Evolutionary conservation across 2,329 filamentous ascomycete genomes (phyloP), one percentile per base, ranked within the genome.

Genomic region (Pseudocercospora musae): DNA sequence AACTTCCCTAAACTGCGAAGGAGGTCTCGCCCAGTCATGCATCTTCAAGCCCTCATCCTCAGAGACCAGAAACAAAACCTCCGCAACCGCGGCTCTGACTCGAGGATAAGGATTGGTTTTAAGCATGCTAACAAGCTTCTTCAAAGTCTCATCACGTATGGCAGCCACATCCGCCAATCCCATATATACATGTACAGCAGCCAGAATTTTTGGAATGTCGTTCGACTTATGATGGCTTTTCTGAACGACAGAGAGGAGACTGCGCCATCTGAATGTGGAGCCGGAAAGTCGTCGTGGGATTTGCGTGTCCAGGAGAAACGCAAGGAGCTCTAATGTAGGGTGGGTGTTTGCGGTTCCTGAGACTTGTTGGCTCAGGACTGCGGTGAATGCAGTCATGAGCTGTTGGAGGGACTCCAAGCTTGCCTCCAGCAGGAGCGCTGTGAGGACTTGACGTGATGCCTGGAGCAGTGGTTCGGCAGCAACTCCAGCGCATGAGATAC

Each of bases 161-260:
- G 79, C 78, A 23, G 79, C 76, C n/a, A 83, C 74, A n/a, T 73
- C 70, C 3, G 86, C 85, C 25, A 96, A 77, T 0, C 86, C 87
- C 2, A 87, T 85, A 76, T 97, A 98, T 11, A 95, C 84, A 70
- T 88, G 89, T 64, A 96, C 80, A 21, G 90, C 91, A 0, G 91
- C 89, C 73, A 91, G 85, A 1, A 98, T 82, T 75, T 95, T 94
- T 56, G 88, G 85, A 48, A 96, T 85, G 73, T 91, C 95, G 20
- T 89, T 87, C 0, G 89, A 90, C 77, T 93, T 94, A 79, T 90
- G 93, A 66, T 93, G 90, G 0, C 90, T 84, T 75, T 89, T 92
- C 71, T 96, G 91, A 3, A 89, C 85, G 37, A 87, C 80, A 6
- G 87, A 80, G 62, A 92, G 91, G 2, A 96, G 77, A 6, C 76